Percentiles rank a stretch among this genome's conserved stretches.
phyloP scores from a whole-genome alignment of 257 asterid species.

The Scutellaria minor region DNA sequence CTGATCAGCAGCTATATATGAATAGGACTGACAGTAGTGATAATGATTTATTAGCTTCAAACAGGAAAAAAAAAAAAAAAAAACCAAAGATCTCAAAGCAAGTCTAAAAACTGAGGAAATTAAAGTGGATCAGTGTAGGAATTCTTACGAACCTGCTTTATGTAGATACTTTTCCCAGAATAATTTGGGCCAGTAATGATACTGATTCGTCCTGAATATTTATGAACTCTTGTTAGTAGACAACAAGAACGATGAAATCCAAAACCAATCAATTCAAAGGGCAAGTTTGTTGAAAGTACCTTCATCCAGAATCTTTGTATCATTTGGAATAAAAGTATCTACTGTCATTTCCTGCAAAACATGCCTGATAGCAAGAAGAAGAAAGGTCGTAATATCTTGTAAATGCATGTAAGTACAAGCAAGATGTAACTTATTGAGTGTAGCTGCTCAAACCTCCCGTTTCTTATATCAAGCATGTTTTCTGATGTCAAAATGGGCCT shows the following conservation, averaged over 20 bases:
- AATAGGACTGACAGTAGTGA: slow-evolving; percentile 4
- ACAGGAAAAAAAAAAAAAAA: slow-evolving; percentile 22
- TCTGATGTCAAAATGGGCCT: slow-evolving; percentile 92
- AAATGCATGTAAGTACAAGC: slow-evolving; percentile 17
- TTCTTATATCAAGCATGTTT: slow-evolving; percentile 74
- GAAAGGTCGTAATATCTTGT: slow-evolving; percentile 25
- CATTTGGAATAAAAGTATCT: slow-evolving; percentile 93
- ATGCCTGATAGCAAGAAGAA: slow-evolving; percentile 63
- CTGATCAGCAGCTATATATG: slow-evolving; percentile 24
- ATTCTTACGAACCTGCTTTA: slow-evolving; percentile 73
- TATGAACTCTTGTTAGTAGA: slow-evolving; percentile 33
- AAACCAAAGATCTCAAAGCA: slow-evolving; percentile 4
- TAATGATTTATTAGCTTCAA: slow-evolving; percentile 31
- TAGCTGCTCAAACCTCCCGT: slow-evolving; percentile 79
- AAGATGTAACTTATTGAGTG: slow-evolving; percentile 31
- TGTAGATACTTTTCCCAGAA: slow-evolving; percentile 94
- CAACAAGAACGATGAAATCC: slow-evolving; percentile 27
- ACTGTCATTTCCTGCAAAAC: slow-evolving; percentile 97
- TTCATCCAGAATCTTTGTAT: slow-evolving; percentile 76
- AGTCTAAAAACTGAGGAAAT: slow-evolving; percentile 8
- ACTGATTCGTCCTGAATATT: slow-evolving; percentile 70
- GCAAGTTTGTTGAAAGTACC: slow-evolving; percentile 47
- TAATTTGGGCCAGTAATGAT: slow-evolving; percentile 97
- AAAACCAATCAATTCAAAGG: slow-evolving; percentile 33
- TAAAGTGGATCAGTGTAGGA: background rate